These are phyloP conservation scores for Backusella tuberculispora DNA, from an alignment of 192 early-diverging fungal species.

Conservation along the genomic window DNA sequence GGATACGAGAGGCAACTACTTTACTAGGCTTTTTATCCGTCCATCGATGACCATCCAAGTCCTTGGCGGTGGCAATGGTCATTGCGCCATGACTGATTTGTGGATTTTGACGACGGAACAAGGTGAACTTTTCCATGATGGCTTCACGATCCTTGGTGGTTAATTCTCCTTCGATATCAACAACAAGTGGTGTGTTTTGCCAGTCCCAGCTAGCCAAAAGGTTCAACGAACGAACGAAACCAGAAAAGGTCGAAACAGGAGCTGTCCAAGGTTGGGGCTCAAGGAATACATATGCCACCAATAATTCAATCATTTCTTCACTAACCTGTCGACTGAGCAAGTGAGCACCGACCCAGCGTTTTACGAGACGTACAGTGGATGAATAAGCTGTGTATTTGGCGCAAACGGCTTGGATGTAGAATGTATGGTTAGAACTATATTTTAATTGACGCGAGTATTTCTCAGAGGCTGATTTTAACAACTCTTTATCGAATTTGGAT, in stretches of 20 bases:
- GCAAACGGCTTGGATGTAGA: constrained; percentile 75
- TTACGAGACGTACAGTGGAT: constrained; percentile 81
- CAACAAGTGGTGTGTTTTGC: constrained; percentile 75
- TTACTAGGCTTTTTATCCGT: constrained; percentile 52
- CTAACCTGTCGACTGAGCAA: constrained; percentile 71
- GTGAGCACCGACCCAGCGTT: constrained; percentile 90
- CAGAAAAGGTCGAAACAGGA: constrained; percentile 69
- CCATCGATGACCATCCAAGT: constrained; percentile 66
- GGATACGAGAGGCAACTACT: constrained; percentile 65
- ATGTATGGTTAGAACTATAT: constrained; percentile 58
- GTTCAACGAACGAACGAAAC: constrained; percentile 77
- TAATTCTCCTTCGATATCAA: constrained; percentile 74
- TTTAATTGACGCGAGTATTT: constrained; percentile 53
- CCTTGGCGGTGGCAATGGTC: constrained; percentile 70
- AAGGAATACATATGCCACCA: constrained; percentile 74
- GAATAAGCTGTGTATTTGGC: constrained; percentile 75
- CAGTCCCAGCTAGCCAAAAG: constrained; percentile 78
- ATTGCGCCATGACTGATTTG: constrained; percentile 54
- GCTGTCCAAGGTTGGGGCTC: constrained; percentile 59
- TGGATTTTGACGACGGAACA: constrained; percentile 47
- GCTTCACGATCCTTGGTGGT: constrained; percentile 48
- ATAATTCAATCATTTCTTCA: constrained; percentile 79
- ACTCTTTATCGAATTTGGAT: constrained; percentile 45
- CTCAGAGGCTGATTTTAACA: constrained; percentile 55
- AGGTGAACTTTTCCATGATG: constrained; percentile 61